Evolutionary conservation across 345 rosid species (phyloP), one percentile per base, ranked within the genome.

Genomic region (Carallia pectinifolia): DNA sequence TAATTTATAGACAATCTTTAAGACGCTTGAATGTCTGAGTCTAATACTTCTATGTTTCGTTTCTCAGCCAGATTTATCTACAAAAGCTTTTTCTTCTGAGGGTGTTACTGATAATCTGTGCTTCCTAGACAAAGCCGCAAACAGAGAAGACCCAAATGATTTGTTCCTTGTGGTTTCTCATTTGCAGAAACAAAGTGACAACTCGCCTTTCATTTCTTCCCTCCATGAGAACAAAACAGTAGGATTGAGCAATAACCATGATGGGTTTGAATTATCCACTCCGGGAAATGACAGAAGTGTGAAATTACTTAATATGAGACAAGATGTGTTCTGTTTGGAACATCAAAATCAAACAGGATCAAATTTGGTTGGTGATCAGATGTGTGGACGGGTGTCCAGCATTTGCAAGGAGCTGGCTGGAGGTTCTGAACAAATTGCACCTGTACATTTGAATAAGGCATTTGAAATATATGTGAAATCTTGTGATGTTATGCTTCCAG

Each of bases 1-100:
- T 44, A 44, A 44, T 44, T 44, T 12, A 44, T 13, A 12, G 3
- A 12, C 50, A 3, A 3, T 44, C 50, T 44, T 44, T 44, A 2
- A 39, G 55, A 31, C 17, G 40, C 55, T 38, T 34, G 70, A 33
- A 38, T 29, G 69, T 74, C 23, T 69, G 72, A 65, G 48, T 37
- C 62, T 81, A 61, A 77, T 69, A 34, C 61, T 74, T 79, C 50
- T 50, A 0, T 58, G 40, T 56, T 67, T 6, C 64, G 30, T 56
- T 68, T 48, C 72, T 71, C 92, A 89, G 96, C 81, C 80, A 71
- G 83, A 75, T 71, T 55, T 85, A 52, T 81, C 80, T 62, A 23
- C 80, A 48, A 80, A 85, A 68, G 54, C 70, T 71, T 78, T 81
- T 68, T 79, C 68, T 53, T 81, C 71, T 1, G 83, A 83, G 72